Conservation (phyloP, 2,329 filamentous ascomycete species). For the Alternaria sp. region DNA sequence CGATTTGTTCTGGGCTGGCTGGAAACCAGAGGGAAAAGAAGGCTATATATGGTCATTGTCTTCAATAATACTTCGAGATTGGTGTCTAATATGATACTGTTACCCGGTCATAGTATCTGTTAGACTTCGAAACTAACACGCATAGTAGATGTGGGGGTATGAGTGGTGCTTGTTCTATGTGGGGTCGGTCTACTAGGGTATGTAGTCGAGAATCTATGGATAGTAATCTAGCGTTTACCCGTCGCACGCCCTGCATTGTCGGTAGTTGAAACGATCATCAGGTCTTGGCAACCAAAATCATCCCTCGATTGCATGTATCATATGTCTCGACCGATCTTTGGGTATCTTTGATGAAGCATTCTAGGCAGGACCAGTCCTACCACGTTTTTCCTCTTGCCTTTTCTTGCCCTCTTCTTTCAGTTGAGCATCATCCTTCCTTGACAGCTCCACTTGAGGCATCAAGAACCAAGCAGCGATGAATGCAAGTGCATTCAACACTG, state of each 20-base stretch:
- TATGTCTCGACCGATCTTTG: neutral
- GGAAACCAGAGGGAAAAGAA: neutral
- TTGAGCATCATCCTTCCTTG: slow-evolving; percentile 25
- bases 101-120: neutral
- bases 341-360: neutral
- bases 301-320: neutral
- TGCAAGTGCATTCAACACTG: slow-evolving; percentile 24
- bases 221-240: slow-evolving; percentile 19
- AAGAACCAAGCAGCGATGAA: slow-evolving; percentile 28
- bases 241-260: slow-evolving; percentile 1
- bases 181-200: neutral
- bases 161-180: slow-evolving; percentile 3
- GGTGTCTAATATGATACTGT: neutral
- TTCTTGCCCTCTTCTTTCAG: slow-evolving; percentile 30
- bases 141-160: slow-evolving; percentile 14
- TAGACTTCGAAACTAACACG: neutral
- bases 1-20: neutral
- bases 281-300: neutral
- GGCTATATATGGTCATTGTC: neutral
- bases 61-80: neutral
- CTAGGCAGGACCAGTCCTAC: neutral
- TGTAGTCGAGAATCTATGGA: slow-evolving; percentile 1
- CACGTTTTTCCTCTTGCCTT: slow-evolving; percentile 17
- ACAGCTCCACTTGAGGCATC: slow-evolving; percentile 30
- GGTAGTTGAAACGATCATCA: slow-evolving; percentile 12